Percentiles rank a stretch among this genome's conserved stretches.
Evolutionary conservation across 305 asterid genomes (phyloP).

Genomic region (Ilex paraguariensis): DNA sequence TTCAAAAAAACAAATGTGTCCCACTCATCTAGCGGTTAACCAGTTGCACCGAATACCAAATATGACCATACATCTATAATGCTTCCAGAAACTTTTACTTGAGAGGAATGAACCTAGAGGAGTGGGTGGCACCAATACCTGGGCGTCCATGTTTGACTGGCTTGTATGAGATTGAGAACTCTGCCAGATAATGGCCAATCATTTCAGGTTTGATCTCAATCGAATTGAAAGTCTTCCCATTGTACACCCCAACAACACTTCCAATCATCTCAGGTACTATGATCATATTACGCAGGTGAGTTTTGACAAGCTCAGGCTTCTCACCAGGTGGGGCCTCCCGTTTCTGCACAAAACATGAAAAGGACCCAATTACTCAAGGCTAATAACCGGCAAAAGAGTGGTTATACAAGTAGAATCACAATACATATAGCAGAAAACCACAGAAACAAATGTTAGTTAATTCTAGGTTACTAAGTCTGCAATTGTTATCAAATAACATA

Average conservation of each 20-base stretch:
- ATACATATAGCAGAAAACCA: too few relatives aligned
- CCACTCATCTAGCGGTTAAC: too few relatives aligned
- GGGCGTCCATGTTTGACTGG: constrained; percentile 96
- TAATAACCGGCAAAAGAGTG: background rate
- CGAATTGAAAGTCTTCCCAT: constrained; percentile 72
- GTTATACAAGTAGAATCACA: too few relatives aligned
- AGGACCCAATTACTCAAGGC: background rate
- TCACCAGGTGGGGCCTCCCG: constrained; percentile 83
- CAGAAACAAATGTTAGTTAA: too few relatives aligned
- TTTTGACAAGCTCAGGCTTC: constrained; percentile 70
- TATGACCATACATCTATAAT: too few relatives aligned
- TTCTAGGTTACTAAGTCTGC: too few relatives aligned
- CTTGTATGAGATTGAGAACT: constrained; percentile 82
- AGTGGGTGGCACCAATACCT: constrained; percentile 94
- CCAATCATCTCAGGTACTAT: constrained; percentile 95
- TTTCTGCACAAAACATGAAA: constrained; percentile 37
- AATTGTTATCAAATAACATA: too few relatives aligned
- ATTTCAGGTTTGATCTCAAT: constrained; percentile 87
- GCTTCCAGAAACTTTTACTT: constrained; percentile 34
- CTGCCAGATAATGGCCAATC: constrained; percentile 85
- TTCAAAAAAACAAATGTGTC: too few relatives aligned
- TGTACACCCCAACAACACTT: constrained; percentile 85
- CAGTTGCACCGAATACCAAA: too few relatives aligned
- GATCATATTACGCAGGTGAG: constrained; percentile 79
- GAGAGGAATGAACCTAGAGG: constrained; percentile 88